Percentiles rank a stretch among this genome's conserved stretches.
phyloP scores from a whole-genome alignment of 192 early-diverging fungal genomes.

The Backusella tuberculispora region DNA sequence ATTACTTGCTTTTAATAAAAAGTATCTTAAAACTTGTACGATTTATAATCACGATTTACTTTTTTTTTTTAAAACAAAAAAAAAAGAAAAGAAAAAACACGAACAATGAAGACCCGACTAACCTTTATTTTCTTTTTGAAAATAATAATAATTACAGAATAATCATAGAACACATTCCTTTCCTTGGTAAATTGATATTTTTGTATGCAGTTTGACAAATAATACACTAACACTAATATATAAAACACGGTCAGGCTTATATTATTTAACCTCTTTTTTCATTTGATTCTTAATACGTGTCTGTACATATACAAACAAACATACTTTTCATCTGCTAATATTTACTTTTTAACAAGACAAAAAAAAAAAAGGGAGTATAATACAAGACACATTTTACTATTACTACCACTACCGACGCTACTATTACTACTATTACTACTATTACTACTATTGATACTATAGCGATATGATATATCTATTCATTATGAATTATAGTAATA shows the following conservation, averaged over 20 bases:
- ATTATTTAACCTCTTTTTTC: neutral
- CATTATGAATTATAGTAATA: neutral
- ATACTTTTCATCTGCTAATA: neutral
- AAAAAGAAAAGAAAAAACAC: neutral
- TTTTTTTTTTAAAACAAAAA: neutral
- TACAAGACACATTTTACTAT: neutral
- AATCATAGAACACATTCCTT: too few species aligned
- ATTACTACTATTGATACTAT: too few species aligned
- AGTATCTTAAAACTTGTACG: slow-evolving; percentile 10
- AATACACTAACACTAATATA: neutral
- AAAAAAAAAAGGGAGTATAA: neutral
- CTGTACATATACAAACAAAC: neutral
- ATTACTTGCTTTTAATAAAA: neutral
- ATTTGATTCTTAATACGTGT: slow-evolving; percentile 14
- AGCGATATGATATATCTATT: too few species aligned
- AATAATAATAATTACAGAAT: neutral
- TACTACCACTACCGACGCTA: too few species aligned
- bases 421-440: too few species aligned
- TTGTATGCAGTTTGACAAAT: slow-evolving; percentile 2
- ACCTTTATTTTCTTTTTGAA: neutral
- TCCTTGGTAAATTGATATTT: too few species aligned
- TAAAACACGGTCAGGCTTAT: neutral
- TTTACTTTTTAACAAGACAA: neutral
- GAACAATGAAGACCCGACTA: slow-evolving; percentile 4
- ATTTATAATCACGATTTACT: slow-evolving; percentile 10